Conservation (phyloP, 148 eudicot species). For the Chenopodium album region DNA sequence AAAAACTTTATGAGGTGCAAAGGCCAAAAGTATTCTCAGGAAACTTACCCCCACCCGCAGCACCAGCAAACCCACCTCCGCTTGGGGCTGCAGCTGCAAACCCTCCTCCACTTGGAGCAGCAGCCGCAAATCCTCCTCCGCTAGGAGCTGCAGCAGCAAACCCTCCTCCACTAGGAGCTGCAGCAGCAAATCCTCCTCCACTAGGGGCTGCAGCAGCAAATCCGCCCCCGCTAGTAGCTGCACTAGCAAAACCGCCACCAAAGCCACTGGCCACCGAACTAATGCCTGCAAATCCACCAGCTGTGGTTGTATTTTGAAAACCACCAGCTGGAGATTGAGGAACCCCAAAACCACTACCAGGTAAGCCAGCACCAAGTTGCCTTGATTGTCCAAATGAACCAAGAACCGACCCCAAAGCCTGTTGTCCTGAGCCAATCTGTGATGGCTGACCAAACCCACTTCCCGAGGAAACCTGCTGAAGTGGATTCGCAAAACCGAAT, state of each 20-base stretch:
- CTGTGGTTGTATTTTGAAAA: slow-evolving; percentile 23
- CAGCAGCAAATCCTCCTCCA: slow-evolving; percentile 47
- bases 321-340: slow-evolving; percentile 39
- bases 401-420: slow-evolving; percentile 91
- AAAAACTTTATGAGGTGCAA: neutral
- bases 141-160: slow-evolving; percentile 39
- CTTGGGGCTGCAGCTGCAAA: slow-evolving; percentile 16
- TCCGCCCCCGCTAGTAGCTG: slow-evolving; percentile 37
- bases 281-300: slow-evolving; percentile 28
- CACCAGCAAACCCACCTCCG: slow-evolving; percentile 37
- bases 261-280: slow-evolving; percentile 31
- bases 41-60: slow-evolving; percentile 28
- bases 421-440: slow-evolving; percentile 77
- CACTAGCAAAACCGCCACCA: slow-evolving; percentile 46
- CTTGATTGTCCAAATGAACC: slow-evolving; percentile 98
- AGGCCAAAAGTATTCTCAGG: neutral
- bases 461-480: slow-evolving; percentile 45
- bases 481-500: slow-evolving; percentile 43
- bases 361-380: slow-evolving; percentile 66
- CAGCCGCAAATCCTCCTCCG: slow-evolving; percentile 49
- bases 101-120: slow-evolving; percentile 20
- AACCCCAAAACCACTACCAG: slow-evolving; percentile 41
- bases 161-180: slow-evolving; percentile 46
- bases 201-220: slow-evolving; percentile 39
- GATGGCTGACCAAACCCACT: slow-evolving; percentile 78